These are phyloP conservation scores for Bocquillonia castaneifolia DNA, from an alignment of 441 rosid species.

Conservation along the genomic window DNA sequence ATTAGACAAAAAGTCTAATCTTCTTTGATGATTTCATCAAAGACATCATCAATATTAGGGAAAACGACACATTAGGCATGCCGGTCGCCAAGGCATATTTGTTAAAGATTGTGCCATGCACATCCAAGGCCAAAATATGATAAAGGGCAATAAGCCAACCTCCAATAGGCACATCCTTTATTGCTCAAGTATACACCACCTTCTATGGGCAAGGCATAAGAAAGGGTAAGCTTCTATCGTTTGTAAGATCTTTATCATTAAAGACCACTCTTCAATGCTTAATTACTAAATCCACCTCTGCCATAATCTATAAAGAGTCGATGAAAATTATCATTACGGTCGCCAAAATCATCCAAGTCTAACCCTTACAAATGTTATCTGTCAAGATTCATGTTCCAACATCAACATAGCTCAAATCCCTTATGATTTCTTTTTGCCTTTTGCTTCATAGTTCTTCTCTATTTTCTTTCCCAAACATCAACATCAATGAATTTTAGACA, in stretches of 20 bases:
- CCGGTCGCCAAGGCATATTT: not conserved
- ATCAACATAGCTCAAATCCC: not conserved
- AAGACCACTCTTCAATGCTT: not conserved
- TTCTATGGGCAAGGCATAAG: not conserved
- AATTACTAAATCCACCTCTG: not conserved
- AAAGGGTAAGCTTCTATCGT: not conserved
- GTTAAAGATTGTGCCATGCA: not conserved
- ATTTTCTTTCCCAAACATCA: too few relatives aligned
- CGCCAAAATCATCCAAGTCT: not conserved
- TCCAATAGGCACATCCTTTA: not conserved
- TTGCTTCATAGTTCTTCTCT: not conserved
- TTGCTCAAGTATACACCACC: not conserved
- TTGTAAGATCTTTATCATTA: too few relatives aligned
- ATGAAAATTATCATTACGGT: not conserved
- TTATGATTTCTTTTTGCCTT: not conserved
- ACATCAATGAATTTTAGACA: too few relatives aligned
- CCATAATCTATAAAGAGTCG: too few relatives aligned
- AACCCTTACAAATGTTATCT: not conserved
- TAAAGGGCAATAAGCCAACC: not conserved
- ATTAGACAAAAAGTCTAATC: not conserved
- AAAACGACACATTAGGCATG: not conserved
- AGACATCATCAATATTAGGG: not conserved
- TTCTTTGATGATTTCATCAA: not conserved
- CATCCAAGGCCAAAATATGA: not conserved
- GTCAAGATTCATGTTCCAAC: not conserved